Evolutionary conservation across 345 rosid species (phyloP).

Genomic region (Citrus trifoliata): DNA sequence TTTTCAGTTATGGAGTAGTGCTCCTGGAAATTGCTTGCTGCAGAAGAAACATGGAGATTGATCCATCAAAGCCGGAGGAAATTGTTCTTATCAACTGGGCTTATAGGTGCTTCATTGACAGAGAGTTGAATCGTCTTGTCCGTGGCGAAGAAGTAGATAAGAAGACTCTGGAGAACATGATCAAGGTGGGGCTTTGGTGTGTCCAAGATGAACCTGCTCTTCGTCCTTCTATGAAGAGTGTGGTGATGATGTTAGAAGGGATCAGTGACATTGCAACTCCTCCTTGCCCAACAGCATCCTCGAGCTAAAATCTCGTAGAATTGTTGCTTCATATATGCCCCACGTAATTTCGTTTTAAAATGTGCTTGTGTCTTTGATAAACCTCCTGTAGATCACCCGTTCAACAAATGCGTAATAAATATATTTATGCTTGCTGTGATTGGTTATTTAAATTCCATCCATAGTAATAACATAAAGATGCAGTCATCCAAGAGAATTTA

Average conservation of each 20-base stretch:
- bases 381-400: too few species aligned
- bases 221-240: conserved; percentile 2
- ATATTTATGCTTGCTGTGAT: too few species aligned
- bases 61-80: not conserved
- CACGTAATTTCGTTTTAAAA: too few species aligned
- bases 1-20: conserved; percentile 22
- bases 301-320: not conserved
- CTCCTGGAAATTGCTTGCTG: conserved; percentile 19
- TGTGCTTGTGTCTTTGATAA: too few species aligned
- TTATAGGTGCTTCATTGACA: not conserved
- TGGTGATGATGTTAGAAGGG: conserved; percentile 9
- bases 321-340: too few species aligned
- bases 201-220: conserved; percentile 5
- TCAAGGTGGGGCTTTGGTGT: conserved; percentile 3
- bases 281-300: not conserved
- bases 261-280: not conserved
- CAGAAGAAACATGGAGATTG: conserved; percentile 15
- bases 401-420: too few species aligned
- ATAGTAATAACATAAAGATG: too few species aligned
- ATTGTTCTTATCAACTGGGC: not conserved
- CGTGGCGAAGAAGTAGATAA: not conserved
- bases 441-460: too few species aligned
- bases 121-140: conserved; percentile 9
- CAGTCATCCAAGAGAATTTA: too few species aligned
- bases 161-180: not conserved